Percentiles rank a stretch among this genome's conserved stretches.
phyloP scores from a whole-genome alignment of 2,329 filamentous ascomycete species.

The Pseudogymnoascus sp. region DNA sequence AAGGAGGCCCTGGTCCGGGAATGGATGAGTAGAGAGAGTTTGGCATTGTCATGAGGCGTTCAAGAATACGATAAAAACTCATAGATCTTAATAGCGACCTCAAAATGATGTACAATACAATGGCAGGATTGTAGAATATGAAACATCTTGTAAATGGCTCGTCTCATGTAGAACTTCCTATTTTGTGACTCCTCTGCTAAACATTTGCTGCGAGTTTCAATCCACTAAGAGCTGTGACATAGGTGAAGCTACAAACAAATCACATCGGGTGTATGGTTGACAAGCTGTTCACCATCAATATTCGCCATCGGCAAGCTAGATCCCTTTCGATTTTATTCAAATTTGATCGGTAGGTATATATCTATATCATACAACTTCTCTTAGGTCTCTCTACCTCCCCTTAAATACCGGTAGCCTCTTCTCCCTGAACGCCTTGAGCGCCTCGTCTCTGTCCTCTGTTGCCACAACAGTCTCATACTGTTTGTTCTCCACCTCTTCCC shows the following conservation, averaged over 20 bases:
- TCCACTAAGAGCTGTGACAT: neutral
- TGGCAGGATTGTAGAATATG: conserved; percentile 8
- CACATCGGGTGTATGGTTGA: neutral
- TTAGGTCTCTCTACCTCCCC: conserved; percentile 37
- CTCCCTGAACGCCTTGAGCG: conserved; percentile 74
- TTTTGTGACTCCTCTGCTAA: neutral
- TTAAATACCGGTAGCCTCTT: conserved; percentile 65
- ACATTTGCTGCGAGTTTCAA: neutral
- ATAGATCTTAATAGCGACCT: conserved; percentile 9
- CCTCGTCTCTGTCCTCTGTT: conserved; percentile 83
- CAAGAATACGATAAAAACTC: conserved; percentile 9
- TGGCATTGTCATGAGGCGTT: conserved; percentile 8
- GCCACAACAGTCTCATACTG: conserved; percentile 78
- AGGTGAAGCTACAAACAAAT: neutral
- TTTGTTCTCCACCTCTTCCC: conserved; percentile 72
- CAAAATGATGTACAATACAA: conserved; percentile 8
- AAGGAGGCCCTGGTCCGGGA: conserved; percentile 54
- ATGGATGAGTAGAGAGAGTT: conserved; percentile 44
- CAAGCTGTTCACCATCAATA: neutral
- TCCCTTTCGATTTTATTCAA: neutral
- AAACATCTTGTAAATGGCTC: conserved; percentile 1
- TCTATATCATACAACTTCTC: neutral
- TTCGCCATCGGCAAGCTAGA: neutral
- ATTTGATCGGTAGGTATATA: neutral
- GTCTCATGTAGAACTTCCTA: neutral